Percentiles rank a stretch among this genome's conserved stretches.
Evolutionary conservation across 192 early-diverging fungal genomes (phyloP).

Genomic region (Backusella morwellensis): DNA sequence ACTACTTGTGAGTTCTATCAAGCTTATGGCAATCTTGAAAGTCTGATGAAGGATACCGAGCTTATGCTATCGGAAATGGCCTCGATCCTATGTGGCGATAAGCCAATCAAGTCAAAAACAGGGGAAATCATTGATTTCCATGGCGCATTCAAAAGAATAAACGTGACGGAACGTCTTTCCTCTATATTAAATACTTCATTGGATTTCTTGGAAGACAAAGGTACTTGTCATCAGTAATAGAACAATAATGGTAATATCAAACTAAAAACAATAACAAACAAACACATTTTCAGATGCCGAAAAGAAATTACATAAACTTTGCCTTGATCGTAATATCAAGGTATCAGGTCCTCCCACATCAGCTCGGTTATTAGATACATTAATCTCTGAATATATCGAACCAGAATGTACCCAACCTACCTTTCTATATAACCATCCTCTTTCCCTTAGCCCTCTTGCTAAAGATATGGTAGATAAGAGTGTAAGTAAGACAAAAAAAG

Average conservation of each 20-base stretch:
- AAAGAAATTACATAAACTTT: conserved; percentile 33
- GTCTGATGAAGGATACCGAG: conserved; percentile 69
- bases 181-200: conserved; percentile 38
- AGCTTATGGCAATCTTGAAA: conserved; percentile 71
- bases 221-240: not conserved
- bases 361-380: conserved; percentile 66
- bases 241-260: not conserved
- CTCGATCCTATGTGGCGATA: conserved; percentile 26
- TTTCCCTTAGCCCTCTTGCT: conserved; percentile 77
- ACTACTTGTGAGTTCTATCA: conserved; percentile 90
- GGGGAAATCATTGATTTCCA: conserved; percentile 45
- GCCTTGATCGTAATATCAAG: conserved; percentile 35
- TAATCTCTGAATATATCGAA: conserved; percentile 75
- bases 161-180: conserved; percentile 52
- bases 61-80: conserved; percentile 56
- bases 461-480: conserved; percentile 45
- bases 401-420: conserved; percentile 78
- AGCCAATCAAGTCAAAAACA: conserved; percentile 9
- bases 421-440: conserved; percentile 78
- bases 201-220: conserved; percentile 39
- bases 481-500: not conserved
- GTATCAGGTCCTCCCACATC: conserved; percentile 55
- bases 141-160: conserved; percentile 54
- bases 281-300: conserved; percentile 20
- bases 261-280: not conserved